These are phyloP conservation scores for Pichia terricola DNA, from an alignment of 1,139 yeast species.

Conservation along the genomic window DNA sequence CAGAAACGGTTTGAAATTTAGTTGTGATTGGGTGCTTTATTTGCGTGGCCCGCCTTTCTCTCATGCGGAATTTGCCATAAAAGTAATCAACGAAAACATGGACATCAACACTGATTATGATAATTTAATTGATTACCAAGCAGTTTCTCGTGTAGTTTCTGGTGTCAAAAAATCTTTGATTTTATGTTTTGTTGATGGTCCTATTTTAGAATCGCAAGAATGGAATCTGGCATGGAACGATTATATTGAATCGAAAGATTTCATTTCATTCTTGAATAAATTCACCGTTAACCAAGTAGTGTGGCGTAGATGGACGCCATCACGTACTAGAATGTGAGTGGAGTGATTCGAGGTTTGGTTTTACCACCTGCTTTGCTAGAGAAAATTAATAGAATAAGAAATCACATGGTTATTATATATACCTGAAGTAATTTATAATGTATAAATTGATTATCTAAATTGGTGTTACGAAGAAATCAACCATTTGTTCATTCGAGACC, in stretches of 20 bases:
- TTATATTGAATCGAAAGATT: constrained; percentile 20
- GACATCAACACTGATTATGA: constrained; percentile 5
- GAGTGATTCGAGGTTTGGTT: too few relatives aligned
- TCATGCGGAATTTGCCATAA: constrained; percentile 76
- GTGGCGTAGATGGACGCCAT: constrained; percentile 77
- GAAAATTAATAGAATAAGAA: too few relatives aligned
- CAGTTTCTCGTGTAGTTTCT: constrained; percentile 71
- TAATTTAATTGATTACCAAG: constrained; percentile 58
- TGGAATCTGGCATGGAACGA: constrained; percentile 26
- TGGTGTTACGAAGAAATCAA: too few relatives aligned
- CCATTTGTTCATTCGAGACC: constrained; percentile 18
- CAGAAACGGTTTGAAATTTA: constrained; percentile 84
- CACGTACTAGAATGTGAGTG: constrained; percentile 55
- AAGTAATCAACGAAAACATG: constrained; percentile 12
- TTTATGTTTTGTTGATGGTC: constrained; percentile 50
- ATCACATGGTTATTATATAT: too few relatives aligned
- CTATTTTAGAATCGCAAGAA: constrained; percentile 27
- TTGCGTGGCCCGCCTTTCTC: constrained; percentile 90
- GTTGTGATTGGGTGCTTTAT: constrained; percentile 72
- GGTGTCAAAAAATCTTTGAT: constrained; percentile 78
- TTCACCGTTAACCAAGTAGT: constrained; percentile 47
- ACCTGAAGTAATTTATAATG: too few relatives aligned
- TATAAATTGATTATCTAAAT: too few relatives aligned
- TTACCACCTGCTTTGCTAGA: too few relatives aligned
- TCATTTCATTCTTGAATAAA: constrained; percentile 14